Base-by-base conservation (phyloP, 176 grass and related monocot species). In the Cenchrus purpureus region DNA sequence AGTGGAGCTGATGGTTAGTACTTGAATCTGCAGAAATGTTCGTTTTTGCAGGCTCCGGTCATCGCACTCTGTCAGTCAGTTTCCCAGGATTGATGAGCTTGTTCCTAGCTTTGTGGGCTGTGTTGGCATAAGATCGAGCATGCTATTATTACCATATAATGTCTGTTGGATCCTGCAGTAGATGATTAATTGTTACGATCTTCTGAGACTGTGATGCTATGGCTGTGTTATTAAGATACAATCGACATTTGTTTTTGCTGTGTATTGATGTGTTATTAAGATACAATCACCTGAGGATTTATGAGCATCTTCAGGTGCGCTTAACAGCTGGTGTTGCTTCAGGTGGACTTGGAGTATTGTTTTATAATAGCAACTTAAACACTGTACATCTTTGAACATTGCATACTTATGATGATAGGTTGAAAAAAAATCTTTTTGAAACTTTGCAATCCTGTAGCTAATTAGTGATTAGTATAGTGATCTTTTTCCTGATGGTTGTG, bases 271-370 rank as follows among this genome's bases (percentile, higher is more conserved):
- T 54, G 28, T 25, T 25, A 25, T 25, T 25, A 25, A 25, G 22
- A 25, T 25, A 25, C 22, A 25, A 25, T 25, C 22, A 25, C 22
- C 22, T 95, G 91, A 95, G 87, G 84, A 95, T 98, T 76, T 91
- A 90, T 14, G 93, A 92, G 59, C 90, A 95, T 86, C 91, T 98
- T 91, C 95, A 98, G 45, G 95, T 98, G 52, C 56, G 65, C 12
- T 72, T 82, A 14, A 62, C 14, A 17, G 4, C 0, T 1, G 3
- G 8, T 4, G 10, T 70, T 29, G 51, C 37, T 71, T 70, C 12
- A 22, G 7, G 7, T 79, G 31, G 65, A 46, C 20, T 45, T 17
- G 51, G 50, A 22, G 29, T 56, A 11, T 0, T 28, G 2, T 45
- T 45, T 68, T 25, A 19, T 57, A 25, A 7, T 71, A 8, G 0